Base-by-base conservation (phyloP, 2,329 filamentous ascomycete genomes). In the Botrytis byssoidea region DNA sequence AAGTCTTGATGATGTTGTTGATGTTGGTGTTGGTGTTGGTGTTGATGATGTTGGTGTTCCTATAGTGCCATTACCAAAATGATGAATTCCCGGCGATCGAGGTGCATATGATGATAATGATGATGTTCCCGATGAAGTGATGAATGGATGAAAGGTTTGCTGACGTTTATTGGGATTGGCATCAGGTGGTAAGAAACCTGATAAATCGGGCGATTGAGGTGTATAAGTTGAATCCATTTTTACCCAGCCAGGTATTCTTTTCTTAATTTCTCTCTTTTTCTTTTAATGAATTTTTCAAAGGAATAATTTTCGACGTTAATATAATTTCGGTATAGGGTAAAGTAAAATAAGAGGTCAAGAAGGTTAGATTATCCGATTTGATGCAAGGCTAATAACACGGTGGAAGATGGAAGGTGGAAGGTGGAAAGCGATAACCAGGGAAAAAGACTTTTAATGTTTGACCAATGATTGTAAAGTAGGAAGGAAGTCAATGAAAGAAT, bases 161-260 rank as follows among this genome's bases (percentile, higher is more conserved):
- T 73, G 74, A 70, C 78, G 78, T 72, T n/a, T 76, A 48, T 74
- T 74, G 65, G 78, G 75, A 59, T 74, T 73, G 63, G 78, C 77
- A 40, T 74, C 64, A 14, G 79, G 77, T 20, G 79, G 76, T 29
- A 78, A 72, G 70, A 81, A 81, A 65, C 75, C 74, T 8, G 80
- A 81, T 25, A 82, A 77, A 74, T 82, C 80, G 74, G 80, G 80
- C 59, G 80, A 81, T 74, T 80, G 80, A 71, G 80, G 80, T 60
- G 78, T 75, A 77, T 81, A 82, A 59, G 79, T 80, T 77, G 76
- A 74, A 74, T 79, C 79, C 76, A 78, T 78, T 55, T 65, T 65
- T 61, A 48, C 46, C 51, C 25, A 29, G 25, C 4, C 16, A n/a
- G 46, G 14, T 25, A 42, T 4, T 42, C 40, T 64, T 73, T 64